phyloP scores from a whole-genome alignment of 2,329 filamentous ascomycete genomes.

The Dactylellina leptospora region DNA sequence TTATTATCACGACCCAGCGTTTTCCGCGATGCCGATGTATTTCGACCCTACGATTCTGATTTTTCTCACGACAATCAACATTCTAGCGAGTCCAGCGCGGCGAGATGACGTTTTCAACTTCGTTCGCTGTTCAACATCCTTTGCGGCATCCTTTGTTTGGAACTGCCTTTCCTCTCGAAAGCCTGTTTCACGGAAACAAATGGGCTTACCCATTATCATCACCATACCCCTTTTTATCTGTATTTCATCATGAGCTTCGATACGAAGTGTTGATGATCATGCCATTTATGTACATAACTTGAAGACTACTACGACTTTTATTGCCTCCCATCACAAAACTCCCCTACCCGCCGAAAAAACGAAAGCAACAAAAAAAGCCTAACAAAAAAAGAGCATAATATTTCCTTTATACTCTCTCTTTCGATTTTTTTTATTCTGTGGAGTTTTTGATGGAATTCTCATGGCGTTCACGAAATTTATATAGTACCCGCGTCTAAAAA shows the following conservation, averaged over 20 bases:
- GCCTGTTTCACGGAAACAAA: conserved; percentile 9
- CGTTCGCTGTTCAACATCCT: neutral
- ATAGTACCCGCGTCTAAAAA: conserved; percentile 8
- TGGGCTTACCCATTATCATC: conserved; percentile 4
- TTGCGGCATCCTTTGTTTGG: conserved; percentile 8
- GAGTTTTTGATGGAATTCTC: conserved; percentile 25
- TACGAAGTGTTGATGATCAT: conserved; percentile 31
- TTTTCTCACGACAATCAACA: neutral
- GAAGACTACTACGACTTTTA: conserved; percentile 33
- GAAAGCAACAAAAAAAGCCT: neutral
- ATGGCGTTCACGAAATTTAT: conserved; percentile 27
- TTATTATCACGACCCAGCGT: conserved; percentile 9
- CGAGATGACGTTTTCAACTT: conserved; percentile 28
- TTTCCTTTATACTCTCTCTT: conserved; percentile 6
- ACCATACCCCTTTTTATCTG: conserved; percentile 19
- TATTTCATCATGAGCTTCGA: conserved; percentile 44
- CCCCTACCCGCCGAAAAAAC: neutral
- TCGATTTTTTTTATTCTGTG: conserved; percentile 8
- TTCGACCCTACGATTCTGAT: conserved; percentile 34
- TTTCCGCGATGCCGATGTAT: conserved; percentile 15
- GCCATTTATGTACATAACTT: conserved; percentile 46
- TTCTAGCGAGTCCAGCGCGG: conserved; percentile 22
- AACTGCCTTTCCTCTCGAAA: neutral
- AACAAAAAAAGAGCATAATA: conserved; percentile 2
- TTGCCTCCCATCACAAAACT: neutral